phyloP scores from a whole-genome alignment of 208 protist genomes.

The Crithidia bombi region DNA sequence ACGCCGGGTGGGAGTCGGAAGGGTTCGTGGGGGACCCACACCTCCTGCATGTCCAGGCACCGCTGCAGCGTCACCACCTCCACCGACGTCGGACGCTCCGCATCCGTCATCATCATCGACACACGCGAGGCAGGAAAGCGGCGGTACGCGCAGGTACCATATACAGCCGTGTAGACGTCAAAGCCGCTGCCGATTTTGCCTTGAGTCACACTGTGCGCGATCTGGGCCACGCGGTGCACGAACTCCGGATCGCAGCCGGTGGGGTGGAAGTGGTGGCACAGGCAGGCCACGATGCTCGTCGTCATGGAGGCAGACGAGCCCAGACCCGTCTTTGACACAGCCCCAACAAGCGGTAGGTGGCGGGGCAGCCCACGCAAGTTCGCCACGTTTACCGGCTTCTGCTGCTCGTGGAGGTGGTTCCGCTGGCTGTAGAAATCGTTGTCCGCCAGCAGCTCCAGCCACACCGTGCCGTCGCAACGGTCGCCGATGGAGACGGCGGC shows the following conservation, averaged over 20 bases:
- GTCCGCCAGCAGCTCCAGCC: slow-evolving; percentile 83
- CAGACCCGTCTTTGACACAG: slow-evolving; percentile 95
- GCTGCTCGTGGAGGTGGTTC: slow-evolving; percentile 72
- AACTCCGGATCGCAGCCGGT: slow-evolving; percentile 41
- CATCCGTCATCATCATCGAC: slow-evolving; percentile 56
- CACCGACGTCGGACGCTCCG: slow-evolving; percentile 43
- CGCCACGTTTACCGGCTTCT: slow-evolving; percentile 49
- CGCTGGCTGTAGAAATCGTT: slow-evolving; percentile 94
- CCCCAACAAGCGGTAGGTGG: slow-evolving; percentile 73
- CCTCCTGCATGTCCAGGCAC: slow-evolving; percentile 51
- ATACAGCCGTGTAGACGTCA: slow-evolving; percentile 95
- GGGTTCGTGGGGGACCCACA: slow-evolving; percentile 71
- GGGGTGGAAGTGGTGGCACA: slow-evolving; percentile 66
- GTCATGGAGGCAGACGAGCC: slow-evolving; percentile 95
- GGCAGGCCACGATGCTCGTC: slow-evolving; percentile 88
- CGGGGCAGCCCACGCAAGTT: slow-evolving; percentile 68
- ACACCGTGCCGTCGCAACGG: slow-evolving; percentile 26
- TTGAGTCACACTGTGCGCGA: slow-evolving; percentile 94
- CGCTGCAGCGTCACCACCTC: slow-evolving; percentile 44
- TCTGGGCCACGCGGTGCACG: slow-evolving; percentile 93
- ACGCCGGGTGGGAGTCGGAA: slow-evolving; percentile 85
- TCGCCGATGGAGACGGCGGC: slow-evolving; percentile 37
- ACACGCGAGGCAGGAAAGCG: slow-evolving; percentile 78
- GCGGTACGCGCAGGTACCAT: slow-evolving; percentile 93
- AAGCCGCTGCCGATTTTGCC: slow-evolving; percentile 97